Evolutionary conservation across 306 rosid genomes (phyloP), one percentile per base, ranked within the genome.

Genomic region (Lathyrus oleraceus): DNA sequence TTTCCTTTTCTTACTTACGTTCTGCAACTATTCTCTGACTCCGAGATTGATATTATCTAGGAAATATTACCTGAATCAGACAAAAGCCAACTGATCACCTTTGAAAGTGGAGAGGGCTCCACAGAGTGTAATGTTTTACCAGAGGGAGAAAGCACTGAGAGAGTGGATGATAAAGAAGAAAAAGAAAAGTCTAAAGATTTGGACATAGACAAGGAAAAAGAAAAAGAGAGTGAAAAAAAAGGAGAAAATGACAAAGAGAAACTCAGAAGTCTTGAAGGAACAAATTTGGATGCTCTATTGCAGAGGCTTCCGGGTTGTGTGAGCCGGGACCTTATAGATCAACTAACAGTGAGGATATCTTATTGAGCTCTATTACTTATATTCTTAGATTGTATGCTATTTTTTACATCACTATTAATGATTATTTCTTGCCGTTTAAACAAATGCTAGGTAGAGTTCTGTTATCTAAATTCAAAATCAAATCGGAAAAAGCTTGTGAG

Each of bases 261-360:
- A 82, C 86, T 89, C 38, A 95, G 92, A 89, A 83, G 73, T 77
- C 65, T 87, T 58, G 99, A 95, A 70, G 97, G 96, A 78, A 87
- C 99, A 61, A 95, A 83, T 81, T 82, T 95, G 84, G 99, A 95
- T 74, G 97, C 96, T 83, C 84, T 95, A 78, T 76, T 91, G 65
- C 99, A 95, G 88, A 89, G 97, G 82, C 99, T 95, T 38, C 99
- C 97, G 0, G 96, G 99, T 70, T 95, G 96, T 43, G 99, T 95
- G 76, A 89, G 97, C 91, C 97, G 99, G 67, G 99, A 95, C 73
- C 99, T 95, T 81, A 95, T 95, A 16, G 99, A 95, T 80, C 97
- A 91, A 77, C 79, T 95, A 82, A 89, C 99, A 61, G 99, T 95
- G 84, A 87, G 84, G 56, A 74, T 70, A 10, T 60, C 54, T 35